Evolutionary conservation across 2,329 filamentous ascomycete genomes (phyloP).

Genomic region (Beauveria scarabaeidicola): DNA sequence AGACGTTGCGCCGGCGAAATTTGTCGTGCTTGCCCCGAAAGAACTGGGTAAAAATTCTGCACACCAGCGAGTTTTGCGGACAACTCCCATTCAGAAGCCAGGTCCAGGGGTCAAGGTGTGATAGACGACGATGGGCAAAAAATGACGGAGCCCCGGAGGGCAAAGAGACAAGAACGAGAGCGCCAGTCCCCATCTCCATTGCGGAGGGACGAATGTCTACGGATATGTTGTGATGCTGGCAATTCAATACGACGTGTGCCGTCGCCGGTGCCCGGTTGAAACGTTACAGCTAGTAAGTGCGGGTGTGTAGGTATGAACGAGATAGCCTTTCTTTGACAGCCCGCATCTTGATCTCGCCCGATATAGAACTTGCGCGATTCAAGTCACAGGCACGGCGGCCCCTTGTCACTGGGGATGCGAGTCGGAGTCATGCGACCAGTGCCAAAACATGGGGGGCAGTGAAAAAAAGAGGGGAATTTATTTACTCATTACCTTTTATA

Average conservation of each 20-base stretch:
- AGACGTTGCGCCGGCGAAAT: too few species aligned
- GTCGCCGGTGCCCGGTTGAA: conserved; percentile 5
- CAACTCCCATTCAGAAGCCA: neutral
- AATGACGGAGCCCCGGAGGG: conserved; percentile 9
- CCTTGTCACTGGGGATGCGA: neutral
- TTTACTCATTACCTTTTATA: neutral
- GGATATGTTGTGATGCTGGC: neutral
- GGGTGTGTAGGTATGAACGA: conserved; percentile 5
- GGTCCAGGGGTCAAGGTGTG: neutral
- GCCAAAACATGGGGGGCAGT: neutral
- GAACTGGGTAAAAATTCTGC: neutral
- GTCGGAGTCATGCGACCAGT: neutral
- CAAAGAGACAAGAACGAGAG: neutral
- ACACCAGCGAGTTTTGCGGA: too few species aligned
- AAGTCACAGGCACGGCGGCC: neutral
- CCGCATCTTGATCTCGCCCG: conserved; percentile 4
- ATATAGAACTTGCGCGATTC: conserved; percentile 7
- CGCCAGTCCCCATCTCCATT: neutral
- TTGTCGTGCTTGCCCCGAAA: neutral
- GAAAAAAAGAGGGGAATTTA: neutral
- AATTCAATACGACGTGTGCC: conserved; percentile 5
- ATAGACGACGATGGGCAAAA: neutral
- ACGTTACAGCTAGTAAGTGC: conserved; percentile 12
- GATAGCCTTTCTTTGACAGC: neutral
- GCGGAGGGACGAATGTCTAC: conserved; percentile 4